Conservation (phyloP, 345 rosid genomes). For the Euclidium syriacum region DNA sequence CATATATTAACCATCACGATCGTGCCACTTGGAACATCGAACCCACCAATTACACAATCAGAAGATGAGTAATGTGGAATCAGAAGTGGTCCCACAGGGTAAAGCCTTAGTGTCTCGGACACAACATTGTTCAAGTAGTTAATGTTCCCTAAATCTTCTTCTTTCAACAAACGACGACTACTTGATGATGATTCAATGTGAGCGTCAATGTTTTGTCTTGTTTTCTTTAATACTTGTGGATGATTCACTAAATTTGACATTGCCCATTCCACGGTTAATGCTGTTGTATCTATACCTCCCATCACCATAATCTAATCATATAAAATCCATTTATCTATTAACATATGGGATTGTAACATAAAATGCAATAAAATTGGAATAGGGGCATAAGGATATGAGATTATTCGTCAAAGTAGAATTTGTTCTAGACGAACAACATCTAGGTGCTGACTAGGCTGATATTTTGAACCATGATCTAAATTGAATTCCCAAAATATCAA, state of each 20-base stretch:
- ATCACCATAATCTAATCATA: constrained; percentile 31
- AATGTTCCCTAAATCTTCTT: constrained; percentile 27
- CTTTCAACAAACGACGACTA: constrained; percentile 19
- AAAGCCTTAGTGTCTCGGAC: constrained; percentile 41
- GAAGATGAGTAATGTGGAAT: constrained; percentile 40
- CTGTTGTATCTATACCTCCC: constrained; percentile 35
- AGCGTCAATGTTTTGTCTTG: constrained; percentile 16
- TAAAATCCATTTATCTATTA: no score
- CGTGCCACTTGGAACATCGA: constrained; percentile 32
- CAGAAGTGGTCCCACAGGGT: constrained; percentile 38
- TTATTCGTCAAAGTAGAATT: no score
- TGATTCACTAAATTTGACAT: constrained; percentile 23
- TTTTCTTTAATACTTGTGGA: constrained; percentile 21
- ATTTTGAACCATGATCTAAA: no score
- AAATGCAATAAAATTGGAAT: no score
- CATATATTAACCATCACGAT: constrained; percentile 37
- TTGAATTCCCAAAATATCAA: no score
- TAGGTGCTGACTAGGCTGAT: no score
- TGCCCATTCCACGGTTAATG: constrained; percentile 32
- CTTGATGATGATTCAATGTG: constrained; percentile 5
- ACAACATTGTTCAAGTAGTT: constrained; percentile 30
- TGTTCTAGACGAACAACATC: no score
- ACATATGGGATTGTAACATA: no score
- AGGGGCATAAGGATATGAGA: no score
- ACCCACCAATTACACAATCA: constrained; percentile 40